Base-by-base conservation (phyloP, 106 monocot genomes). In the Dendrobium nobile region DNA sequence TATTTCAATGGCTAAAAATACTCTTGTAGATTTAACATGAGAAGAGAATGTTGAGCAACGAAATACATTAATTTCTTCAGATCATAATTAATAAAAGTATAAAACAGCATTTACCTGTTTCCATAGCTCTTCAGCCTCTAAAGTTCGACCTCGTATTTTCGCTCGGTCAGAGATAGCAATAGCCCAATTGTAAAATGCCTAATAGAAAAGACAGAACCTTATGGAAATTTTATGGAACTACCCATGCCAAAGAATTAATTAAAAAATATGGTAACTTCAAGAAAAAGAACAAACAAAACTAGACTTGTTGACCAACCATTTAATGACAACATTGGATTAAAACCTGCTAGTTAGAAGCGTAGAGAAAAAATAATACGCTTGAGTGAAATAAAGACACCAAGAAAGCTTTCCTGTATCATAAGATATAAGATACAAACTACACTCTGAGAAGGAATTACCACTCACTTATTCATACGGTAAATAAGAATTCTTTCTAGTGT, bases 101-200 rank as follows among this genome's bases (percentile, higher is more conserved):
- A 37, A 37, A 45, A 79, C 18, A 41, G 42, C 27, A 75, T 77
- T 77, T 33, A 94, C 97, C 92, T 98, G 94, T 75, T 89, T 98
- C 97, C 97, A 98, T 8, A 98, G 72, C 79, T 98, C 92, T 92
- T 98, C 97, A 65, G 94, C 97, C 79, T 98, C 97, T 81, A 92
- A 94, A n/a, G 97, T 98, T 72, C 97, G 94, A 31, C 97, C 97
- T 64, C 91, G 92, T 82, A 98, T 84, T 86, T 98, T 98, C 33
- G 97, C 97, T 68, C 97, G 87, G 81, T 98, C 97, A 84, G 97
- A 92, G 20, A 98, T 94, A 58, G 97, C 97, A 87, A 98, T 98
- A 22, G 97, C 97, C 97, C 97, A 98, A 80, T 98, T 98, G 77
- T 98, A 98, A 80, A 85, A 98, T 81, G 94, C 97, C 97, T 98